A percentile compares a stretch with the other conserved stretches of the same genome.
Conservation (phyloP, 75 land plant genomes). For the Sequoiadendron giganteum region DNA sequence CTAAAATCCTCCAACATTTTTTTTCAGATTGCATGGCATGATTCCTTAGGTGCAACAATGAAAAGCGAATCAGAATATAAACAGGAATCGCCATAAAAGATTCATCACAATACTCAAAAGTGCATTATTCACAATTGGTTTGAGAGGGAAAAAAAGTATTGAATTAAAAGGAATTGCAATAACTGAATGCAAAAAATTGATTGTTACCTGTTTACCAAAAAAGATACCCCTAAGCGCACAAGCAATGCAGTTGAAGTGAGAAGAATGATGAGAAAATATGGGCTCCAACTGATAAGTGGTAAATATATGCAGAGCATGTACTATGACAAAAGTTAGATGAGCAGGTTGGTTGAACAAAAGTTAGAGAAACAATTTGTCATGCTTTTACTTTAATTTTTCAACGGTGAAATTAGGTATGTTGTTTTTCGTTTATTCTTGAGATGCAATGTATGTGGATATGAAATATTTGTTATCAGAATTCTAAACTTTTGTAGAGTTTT, state of each 20-base stretch:
- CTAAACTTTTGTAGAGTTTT: no score
- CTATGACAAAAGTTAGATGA: background rate
- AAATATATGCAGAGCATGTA: background rate
- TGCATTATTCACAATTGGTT: background rate
- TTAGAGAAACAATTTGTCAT: no score
- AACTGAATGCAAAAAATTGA: background rate
- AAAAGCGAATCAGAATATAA: background rate
- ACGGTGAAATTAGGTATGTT: no score
- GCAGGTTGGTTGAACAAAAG: no score
- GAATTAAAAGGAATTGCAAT: background rate
- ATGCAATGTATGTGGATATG: no score
- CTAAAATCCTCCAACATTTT: background rate
- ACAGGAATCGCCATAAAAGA: background rate
- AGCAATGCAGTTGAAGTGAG: background rate
- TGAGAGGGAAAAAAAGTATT: background rate
- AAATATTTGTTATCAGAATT: no score
- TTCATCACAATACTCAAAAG: background rate
- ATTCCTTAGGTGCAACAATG: background rate
- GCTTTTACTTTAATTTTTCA: no score
- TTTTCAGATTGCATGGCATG: background rate
- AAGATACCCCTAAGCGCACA: background rate
- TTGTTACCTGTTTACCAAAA: background rate
- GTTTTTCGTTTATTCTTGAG: no score
- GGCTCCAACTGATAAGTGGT: background rate
- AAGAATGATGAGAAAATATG: background rate